Percentiles rank a stretch among this genome's conserved stretches.
These are phyloP conservation scores for Moricandia arvensis DNA, from an alignment of 345 rosid species.

Conservation along the genomic window DNA sequence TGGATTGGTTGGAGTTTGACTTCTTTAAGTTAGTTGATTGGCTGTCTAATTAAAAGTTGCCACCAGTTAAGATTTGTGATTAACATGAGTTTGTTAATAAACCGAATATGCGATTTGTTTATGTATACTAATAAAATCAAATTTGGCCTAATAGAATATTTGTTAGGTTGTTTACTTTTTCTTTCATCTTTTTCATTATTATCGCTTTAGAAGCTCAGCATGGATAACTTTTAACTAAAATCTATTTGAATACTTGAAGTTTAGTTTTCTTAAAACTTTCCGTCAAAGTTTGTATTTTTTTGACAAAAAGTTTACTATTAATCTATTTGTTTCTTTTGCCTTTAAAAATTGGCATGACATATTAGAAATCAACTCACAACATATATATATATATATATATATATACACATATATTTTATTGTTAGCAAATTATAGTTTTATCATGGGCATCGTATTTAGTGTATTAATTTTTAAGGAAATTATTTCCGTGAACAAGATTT, in stretches of 20 bases:
- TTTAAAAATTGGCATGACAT: neutral
- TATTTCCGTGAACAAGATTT: neutral
- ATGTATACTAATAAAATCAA: neutral
- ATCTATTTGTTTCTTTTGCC: neutral
- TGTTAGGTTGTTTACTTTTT: conserved; percentile 13
- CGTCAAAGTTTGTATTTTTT: neutral
- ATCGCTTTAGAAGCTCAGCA: neutral
- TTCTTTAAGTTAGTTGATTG: conserved; percentile 7
- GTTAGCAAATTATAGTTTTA: neutral
- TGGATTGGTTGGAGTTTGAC: conserved; percentile 26
- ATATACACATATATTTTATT: too few species aligned
- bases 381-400: too few species aligned
- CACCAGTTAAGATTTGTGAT: neutral
- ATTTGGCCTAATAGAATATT: neutral
- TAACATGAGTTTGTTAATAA: conserved; percentile 15
- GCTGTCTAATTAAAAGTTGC: conserved; percentile 13
- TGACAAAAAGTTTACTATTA: neutral
- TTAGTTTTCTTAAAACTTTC: neutral
- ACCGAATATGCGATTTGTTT: conserved; percentile 13
- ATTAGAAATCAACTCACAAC: neutral
- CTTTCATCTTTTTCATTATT: neutral
- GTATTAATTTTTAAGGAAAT: neutral
- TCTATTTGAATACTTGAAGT: neutral
- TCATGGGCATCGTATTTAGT: neutral
- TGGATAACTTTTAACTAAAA: neutral